A percentile compares a stretch with the other conserved stretches of the same genome.
Conservation (phyloP, 176 grass and related monocot genomes). For the Metroxylon sagu region DNA sequence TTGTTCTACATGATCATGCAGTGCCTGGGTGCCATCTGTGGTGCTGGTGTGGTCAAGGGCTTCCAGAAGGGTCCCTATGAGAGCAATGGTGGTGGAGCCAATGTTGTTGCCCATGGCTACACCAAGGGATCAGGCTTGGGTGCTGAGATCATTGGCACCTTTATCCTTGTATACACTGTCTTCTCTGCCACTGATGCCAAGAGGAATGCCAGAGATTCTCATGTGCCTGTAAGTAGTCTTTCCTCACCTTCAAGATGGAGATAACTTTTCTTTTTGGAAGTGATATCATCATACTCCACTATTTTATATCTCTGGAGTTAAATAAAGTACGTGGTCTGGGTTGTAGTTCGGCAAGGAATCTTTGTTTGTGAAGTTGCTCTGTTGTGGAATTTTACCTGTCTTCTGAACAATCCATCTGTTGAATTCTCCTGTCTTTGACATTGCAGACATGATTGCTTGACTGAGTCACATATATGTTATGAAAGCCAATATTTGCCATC, state of each 20-base stretch:
- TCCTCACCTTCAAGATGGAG: neutral
- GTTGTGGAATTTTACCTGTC: too few species aligned
- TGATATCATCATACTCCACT: too few species aligned
- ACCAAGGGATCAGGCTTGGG: slow-evolving; percentile 71
- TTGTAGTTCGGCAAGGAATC: too few species aligned
- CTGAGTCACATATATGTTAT: too few species aligned
- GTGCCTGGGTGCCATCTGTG: slow-evolving; percentile 80
- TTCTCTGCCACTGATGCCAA: slow-evolving; percentile 94
- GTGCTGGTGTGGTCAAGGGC: slow-evolving; percentile 80
- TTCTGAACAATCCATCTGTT: too few species aligned
- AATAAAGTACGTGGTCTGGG: too few species aligned
- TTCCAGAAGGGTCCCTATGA: slow-evolving; percentile 73
- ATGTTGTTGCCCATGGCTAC: slow-evolving; percentile 55
- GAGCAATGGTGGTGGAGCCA: slow-evolving; percentile 70
- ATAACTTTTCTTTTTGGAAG: too few species aligned
- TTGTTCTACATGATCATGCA: slow-evolving; percentile 91
- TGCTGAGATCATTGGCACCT: slow-evolving; percentile 87
- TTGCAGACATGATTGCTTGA: too few species aligned
- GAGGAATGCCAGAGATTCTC: slow-evolving; percentile 85
- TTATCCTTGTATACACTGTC: slow-evolving; percentile 88
- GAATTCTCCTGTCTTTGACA: too few species aligned
- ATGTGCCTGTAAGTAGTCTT: slow-evolving; percentile 58
- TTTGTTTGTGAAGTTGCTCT: too few species aligned
- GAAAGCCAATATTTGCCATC: too few species aligned
- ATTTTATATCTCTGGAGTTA: too few species aligned